Conservation (phyloP, 805 yeast genomes). For the Yueomyces sinensis region DNA sequence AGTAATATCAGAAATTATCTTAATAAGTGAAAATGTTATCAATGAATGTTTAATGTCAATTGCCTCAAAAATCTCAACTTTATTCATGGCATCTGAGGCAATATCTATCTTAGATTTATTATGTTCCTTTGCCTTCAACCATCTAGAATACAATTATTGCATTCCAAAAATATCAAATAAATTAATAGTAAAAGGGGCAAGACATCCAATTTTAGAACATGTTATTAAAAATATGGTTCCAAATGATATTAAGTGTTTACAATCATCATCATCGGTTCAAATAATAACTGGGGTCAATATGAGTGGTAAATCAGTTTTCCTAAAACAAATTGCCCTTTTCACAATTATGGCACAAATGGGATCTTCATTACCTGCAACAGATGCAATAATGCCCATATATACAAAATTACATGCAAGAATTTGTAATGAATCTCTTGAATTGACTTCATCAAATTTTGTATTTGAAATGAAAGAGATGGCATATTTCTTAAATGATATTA, state of each 20-base stretch:
- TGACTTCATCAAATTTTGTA: constrained; percentile 31
- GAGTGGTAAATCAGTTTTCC: constrained; percentile 50
- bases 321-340: constrained; percentile 37
- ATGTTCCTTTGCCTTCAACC: constrained; percentile 22
- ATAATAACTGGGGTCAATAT: constrained; percentile 47
- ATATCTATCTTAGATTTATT: constrained; percentile 30
- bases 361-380: constrained; percentile 33
- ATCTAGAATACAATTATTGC: constrained; percentile 14
- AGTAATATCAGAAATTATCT: constrained; percentile 28
- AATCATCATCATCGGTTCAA: constrained; percentile 29
- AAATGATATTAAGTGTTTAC: constrained; percentile 27
- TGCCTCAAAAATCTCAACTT: constrained; percentile 19
- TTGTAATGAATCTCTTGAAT: constrained; percentile 24
- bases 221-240: constrained; percentile 20
- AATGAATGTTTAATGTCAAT: constrained; percentile 21
- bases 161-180: constrained; percentile 28
- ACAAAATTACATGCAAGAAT: constrained; percentile 27
- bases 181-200: constrained; percentile 20
- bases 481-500: constrained; percentile 27
- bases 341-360: constrained; percentile 48
- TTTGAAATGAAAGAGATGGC: constrained; percentile 37
- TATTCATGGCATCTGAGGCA: constrained; percentile 33
- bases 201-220: constrained; percentile 33
- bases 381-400: constrained; percentile 30
- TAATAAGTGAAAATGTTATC: constrained; percentile 29